Conservation (phyloP, 345 rosid genomes). For the Clausena lansium region DNA sequence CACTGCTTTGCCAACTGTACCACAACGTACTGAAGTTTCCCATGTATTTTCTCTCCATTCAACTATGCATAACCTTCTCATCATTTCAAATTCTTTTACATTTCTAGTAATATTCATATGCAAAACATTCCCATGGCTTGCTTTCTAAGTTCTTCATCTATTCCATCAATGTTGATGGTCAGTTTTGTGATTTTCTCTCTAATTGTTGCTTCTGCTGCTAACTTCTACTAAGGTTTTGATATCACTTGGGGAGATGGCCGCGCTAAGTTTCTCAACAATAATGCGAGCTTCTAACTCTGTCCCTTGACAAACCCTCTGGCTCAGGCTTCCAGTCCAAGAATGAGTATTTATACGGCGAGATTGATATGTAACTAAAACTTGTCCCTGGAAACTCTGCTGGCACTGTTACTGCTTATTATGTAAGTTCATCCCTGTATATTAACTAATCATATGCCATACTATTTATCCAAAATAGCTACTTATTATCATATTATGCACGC, state of each 20-base stretch:
- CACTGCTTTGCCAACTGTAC: neutral
- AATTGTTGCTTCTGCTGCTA: neutral
- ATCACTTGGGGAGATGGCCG: conserved; percentile 44
- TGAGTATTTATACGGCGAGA: conserved; percentile 35
- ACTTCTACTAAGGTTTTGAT: conserved; percentile 34
- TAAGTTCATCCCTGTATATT: conserved; percentile 23
- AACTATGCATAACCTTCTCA: neutral
- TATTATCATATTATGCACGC: too few species aligned
- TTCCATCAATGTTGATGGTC: neutral
- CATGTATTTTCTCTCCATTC: neutral
- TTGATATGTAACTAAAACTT: conserved; percentile 48
- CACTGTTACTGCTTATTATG: conserved; percentile 50
- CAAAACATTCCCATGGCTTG: neutral
- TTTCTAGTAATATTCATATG: neutral
- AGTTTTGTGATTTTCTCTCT: neutral
- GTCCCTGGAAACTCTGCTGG: conserved; percentile 56
- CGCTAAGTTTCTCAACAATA: conserved; percentile 30
- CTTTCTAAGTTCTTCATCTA: neutral
- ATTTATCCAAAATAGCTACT: too few species aligned
- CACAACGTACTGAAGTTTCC: neutral
- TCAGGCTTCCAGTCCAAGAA: conserved; percentile 47
- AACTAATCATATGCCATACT: too few species aligned
- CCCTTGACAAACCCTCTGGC: conserved; percentile 46
- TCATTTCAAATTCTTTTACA: neutral
- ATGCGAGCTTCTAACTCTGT: conserved; percentile 33